Evolutionary conservation across 202 grass and related monocot species (phyloP).

Genomic region (Digitaria exilis): DNA sequence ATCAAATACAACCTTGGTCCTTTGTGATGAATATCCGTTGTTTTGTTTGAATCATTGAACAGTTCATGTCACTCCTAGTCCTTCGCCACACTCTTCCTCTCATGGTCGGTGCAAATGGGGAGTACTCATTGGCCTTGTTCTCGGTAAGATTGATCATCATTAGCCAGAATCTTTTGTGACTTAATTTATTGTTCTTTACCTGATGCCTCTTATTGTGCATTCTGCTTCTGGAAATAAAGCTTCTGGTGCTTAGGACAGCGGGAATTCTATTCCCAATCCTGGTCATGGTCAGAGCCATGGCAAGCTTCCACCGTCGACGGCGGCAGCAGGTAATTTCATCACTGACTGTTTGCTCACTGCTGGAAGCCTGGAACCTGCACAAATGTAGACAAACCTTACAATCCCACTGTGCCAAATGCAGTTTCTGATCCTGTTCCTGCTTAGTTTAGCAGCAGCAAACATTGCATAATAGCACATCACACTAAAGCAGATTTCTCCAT

Average conservation of each 20-base stretch:
- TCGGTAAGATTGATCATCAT: conserved; percentile 56
- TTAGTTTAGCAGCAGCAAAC: background rate
- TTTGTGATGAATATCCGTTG: conserved; percentile 2
- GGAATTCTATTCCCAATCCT: conserved; percentile 76
- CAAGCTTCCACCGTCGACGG: conserved; percentile 59
- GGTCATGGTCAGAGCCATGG: conserved; percentile 73
- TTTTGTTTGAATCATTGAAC: conserved; percentile 41
- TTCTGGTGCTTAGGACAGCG: conserved; percentile 74
- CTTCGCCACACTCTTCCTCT: conserved; percentile 86
- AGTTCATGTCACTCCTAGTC: conserved; percentile 85
- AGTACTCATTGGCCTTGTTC: conserved; percentile 81
- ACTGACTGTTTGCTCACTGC: background rate
- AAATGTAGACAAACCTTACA: background rate
- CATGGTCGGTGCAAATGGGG: conserved; percentile 63
- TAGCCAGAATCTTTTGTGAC: background rate
- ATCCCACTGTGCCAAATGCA: background rate
- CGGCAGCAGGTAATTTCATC: conserved; percentile 65
- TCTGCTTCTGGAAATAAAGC: conserved; percentile 43
- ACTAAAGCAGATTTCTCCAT: conserved; percentile 26
- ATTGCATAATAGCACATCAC: background rate
- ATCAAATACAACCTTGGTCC: background rate
- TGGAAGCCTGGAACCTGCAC: conserved; percentile 15
- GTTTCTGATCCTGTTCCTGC: background rate
- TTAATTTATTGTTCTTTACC: background rate
- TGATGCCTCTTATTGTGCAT: conserved; percentile 19